phyloP scores from a whole-genome alignment of 192 early-diverging fungal species.

The Umbelopsis vinacea region DNA sequence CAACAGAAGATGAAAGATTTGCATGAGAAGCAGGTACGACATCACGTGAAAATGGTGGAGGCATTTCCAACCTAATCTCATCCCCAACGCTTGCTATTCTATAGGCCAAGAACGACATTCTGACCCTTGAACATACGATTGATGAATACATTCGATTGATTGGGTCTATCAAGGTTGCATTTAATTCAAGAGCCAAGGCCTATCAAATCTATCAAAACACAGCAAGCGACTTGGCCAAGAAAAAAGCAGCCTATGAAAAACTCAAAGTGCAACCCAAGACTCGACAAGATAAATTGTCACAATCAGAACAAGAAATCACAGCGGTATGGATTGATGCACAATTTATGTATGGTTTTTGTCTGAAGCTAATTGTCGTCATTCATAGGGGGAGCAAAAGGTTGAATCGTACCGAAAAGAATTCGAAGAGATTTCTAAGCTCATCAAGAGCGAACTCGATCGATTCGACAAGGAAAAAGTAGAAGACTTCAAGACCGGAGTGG shows the following conservation, averaged over 20 bases:
- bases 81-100: neutral
- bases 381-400: constrained; percentile 50
- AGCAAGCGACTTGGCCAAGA: constrained; percentile 71
- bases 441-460: constrained; percentile 75
- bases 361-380: constrained; percentile 22
- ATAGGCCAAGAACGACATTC: constrained; percentile 72
- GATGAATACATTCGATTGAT: constrained; percentile 92
- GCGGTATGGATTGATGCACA: constrained; percentile 46
- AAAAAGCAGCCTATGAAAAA: constrained; percentile 67
- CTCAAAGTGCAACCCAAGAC: constrained; percentile 48
- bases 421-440: constrained; percentile 73
- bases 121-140: constrained; percentile 75
- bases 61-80: neutral
- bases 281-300: constrained; percentile 56
- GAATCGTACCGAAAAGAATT: constrained; percentile 64
- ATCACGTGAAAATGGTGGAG: neutral
- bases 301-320: constrained; percentile 48
- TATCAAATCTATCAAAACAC: constrained; percentile 73
- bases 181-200: constrained; percentile 71
- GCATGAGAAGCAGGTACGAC: constrained; percentile 72
- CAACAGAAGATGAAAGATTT: constrained; percentile 81
- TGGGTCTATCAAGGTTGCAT: constrained; percentile 80
- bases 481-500: constrained; percentile 78
- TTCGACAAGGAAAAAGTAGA: constrained; percentile 81
- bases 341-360: constrained; percentile 29